These are phyloP conservation scores for Rhodamnia argentea DNA, from an alignment of 345 rosid genomes.

Conservation along the genomic window DNA sequence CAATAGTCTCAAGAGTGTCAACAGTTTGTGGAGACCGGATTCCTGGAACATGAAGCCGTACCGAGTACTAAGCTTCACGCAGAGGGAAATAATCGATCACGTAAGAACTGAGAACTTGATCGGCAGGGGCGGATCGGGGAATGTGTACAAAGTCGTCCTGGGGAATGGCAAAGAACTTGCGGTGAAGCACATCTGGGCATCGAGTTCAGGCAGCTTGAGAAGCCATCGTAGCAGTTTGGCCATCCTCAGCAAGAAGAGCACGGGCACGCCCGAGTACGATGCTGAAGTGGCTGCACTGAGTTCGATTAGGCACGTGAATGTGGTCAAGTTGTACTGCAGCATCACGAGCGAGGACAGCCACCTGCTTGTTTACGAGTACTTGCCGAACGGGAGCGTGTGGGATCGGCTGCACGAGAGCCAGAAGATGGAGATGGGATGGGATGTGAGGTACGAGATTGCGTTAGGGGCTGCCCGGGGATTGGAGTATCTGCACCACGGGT, in stretches of 20 bases:
- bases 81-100: constrained; percentile 50
- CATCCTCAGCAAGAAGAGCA: constrained; percentile 23
- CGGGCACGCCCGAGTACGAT: constrained; percentile 34
- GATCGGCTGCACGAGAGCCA: constrained; percentile 56
- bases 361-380: constrained; percentile 78
- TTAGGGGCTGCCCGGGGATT: constrained; percentile 77
- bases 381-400: constrained; percentile 86
- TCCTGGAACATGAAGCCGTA: constrained; percentile 68
- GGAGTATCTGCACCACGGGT: constrained; percentile 82
- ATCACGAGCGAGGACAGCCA: constrained; percentile 77
- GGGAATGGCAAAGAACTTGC: constrained; percentile 55
- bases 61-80: constrained; percentile 39
- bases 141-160: constrained; percentile 63
- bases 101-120: constrained; percentile 59
- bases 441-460: constrained; percentile 52
- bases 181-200: constrained; percentile 58
- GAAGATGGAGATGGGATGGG: constrained; percentile 52
- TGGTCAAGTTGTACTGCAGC: constrained; percentile 79
- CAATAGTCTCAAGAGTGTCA: constrained; percentile 4
- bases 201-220: not conserved
- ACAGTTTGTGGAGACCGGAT: constrained; percentile 20
- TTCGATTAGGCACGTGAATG: constrained; percentile 71
- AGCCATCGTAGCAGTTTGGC: constrained; percentile 35
- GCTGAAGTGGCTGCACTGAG: constrained; percentile 71
- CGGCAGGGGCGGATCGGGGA: constrained; percentile 85